These are phyloP conservation scores for Cantharellus cinnabarinus DNA, from an alignment of 768 basidiomycete genomes.

Conservation along the genomic window DNA sequence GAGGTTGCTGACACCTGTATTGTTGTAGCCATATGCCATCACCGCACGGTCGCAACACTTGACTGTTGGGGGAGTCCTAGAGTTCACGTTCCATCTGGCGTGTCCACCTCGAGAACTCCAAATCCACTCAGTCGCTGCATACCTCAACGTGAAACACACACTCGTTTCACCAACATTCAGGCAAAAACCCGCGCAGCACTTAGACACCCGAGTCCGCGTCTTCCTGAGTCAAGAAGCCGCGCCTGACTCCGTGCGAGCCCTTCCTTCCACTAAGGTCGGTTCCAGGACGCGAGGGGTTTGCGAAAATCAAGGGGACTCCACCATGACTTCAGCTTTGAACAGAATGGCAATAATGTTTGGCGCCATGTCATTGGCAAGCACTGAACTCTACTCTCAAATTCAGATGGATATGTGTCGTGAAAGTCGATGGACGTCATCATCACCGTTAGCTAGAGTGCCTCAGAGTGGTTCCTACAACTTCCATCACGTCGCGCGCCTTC, in stretches of 20 bases:
- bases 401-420: too few species aligned
- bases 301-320: too few species aligned
- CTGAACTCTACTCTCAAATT: background rate
- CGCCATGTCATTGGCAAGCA: background rate
- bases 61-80: conserved; percentile 5
- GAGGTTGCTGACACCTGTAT: background rate
- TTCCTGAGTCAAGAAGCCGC: background rate
- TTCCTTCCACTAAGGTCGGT: background rate
- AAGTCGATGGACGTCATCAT: background rate
- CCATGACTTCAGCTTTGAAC: too few species aligned
- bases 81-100: background rate
- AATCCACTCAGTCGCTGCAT: background rate
- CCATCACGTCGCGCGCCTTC: conserved; percentile 9
- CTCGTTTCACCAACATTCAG: background rate
- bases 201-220: background rate
- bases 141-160: background rate
- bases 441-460: background rate
- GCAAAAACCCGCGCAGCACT: background rate
- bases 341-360: background rate
- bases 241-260: background rate
- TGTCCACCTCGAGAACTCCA: background rate
- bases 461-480: conserved; percentile 8
- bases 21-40: conserved; percentile 8
- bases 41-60: conserved; percentile 7
- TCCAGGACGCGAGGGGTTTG: background rate